Base-by-base conservation (phyloP, 257 asterid genomes). In the Lycium barbarum region DNA sequence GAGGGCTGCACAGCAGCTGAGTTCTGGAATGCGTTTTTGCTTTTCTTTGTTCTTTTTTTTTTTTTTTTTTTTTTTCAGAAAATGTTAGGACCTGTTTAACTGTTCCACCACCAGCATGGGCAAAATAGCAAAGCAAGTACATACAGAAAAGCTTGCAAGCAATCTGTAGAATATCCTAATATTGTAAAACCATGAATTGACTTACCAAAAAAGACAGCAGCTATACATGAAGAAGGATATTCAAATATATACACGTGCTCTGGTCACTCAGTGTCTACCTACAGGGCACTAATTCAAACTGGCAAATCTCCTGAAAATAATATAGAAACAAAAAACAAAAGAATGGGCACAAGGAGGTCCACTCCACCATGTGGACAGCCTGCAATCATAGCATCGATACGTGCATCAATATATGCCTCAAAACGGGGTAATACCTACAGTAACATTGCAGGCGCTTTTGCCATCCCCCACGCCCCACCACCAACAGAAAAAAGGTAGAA, bases 291-390 rank as follows among this genome's bases (percentile, higher is more conserved):
- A 87, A 90, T 81, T 87, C 87, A 71, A 85, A 84, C 85, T 83
- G 80, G 89, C 66, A 84, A 81, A 82, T 84, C 86, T 83, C 90
- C 85, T 89, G 87, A 90, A 79, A 89, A 88, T 83, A 89, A 40
- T 36, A 87, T 82, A 35, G 88, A 90, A 83, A 88, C 87, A 83
- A 92, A 90, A 87, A 90, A 88, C 86, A 90, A 91, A 93, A 92
- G 92, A 94, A 96, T 90, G 86, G 88, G 89, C 81, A 90, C 88
- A 22, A 90, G 80, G 62, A 88, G 58, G 86, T 88, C 91, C 89
- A 83, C 79, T 87, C 90, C 84, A 47, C 84, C 88, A 51, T 83
- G 81, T 4, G 62, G 81, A 36, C 88, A 88, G 57, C 96, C 98
- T 93, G 93, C 85, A 87, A 74, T 74, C 81, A 74, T 26, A 61